Conservation (phyloP, 805 yeast species). For the Wilhelminamyces savonicus region DNA sequence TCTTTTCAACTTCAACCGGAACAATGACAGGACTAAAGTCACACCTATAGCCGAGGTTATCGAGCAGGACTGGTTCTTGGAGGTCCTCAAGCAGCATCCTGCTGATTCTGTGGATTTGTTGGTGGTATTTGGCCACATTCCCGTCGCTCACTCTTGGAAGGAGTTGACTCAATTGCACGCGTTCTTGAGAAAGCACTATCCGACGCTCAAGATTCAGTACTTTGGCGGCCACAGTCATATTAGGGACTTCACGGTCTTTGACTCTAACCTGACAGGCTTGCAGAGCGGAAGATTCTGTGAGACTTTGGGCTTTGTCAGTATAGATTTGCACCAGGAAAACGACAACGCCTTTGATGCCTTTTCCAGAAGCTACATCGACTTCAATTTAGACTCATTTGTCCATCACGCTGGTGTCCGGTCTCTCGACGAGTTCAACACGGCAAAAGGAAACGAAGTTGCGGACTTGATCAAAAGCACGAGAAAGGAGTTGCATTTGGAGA, state of each 20-base stretch:
- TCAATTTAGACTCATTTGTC: constrained; percentile 64
- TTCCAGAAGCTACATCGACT: constrained; percentile 74
- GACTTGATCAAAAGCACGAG: constrained; percentile 39
- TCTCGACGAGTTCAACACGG: constrained; percentile 42
- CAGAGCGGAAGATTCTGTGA: constrained; percentile 93
- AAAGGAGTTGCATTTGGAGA: constrained; percentile 45
- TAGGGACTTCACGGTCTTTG: constrained; percentile 72
- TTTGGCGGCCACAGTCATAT: constrained; percentile 95
- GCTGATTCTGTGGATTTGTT: constrained; percentile 51
- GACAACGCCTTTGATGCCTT: constrained; percentile 14
- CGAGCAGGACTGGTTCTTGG: constrained; percentile 58
- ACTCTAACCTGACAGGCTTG: constrained; percentile 62
- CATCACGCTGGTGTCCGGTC: constrained; percentile 45
- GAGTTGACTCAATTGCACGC: constrained; percentile 46
- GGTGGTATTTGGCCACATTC: constrained; percentile 75
- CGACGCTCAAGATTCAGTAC: constrained; percentile 65
- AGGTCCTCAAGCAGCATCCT: constrained; percentile 28
- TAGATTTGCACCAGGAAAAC: constrained; percentile 22
- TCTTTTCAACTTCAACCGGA: constrained; percentile 65
- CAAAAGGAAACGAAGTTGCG: constrained; percentile 46
- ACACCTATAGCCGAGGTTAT: constrained; percentile 52
- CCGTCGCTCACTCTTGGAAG: constrained; percentile 46
- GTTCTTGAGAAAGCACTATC: constrained; percentile 51
- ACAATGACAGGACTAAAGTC: constrained; percentile 57
- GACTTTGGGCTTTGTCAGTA: constrained; percentile 82